Percentiles rank a stretch among this genome's conserved stretches.
Evolutionary conservation across 1,284 basidiomycete genomes (phyloP).

Genomic region (Malassezia dermatis): DNA sequence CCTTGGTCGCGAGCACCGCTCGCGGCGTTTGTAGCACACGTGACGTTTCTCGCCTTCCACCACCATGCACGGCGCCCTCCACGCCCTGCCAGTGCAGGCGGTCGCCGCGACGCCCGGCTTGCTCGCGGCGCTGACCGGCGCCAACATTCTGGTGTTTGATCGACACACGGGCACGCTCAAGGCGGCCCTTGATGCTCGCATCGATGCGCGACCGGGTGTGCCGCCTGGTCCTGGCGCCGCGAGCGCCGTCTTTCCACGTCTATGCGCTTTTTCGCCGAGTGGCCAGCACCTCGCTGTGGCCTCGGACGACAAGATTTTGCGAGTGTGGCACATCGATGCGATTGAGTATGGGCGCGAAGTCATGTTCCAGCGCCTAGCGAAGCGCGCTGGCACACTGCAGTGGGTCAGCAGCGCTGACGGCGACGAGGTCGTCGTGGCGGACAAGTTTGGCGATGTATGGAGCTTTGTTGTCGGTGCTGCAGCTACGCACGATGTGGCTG

Average conservation of each 20-base stretch:
- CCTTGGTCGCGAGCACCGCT: neutral
- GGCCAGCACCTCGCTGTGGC: conserved; percentile 30
- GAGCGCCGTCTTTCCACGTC: conserved; percentile 22
- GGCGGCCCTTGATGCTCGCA: conserved; percentile 5
- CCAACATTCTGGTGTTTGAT: conserved; percentile 8
- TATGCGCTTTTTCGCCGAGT: conserved; percentile 29
- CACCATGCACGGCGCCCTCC: neutral
- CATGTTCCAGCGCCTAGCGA: conserved; percentile 28
- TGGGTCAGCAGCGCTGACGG: conserved; percentile 20
- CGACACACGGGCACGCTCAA: neutral
- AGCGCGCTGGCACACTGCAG: conserved; percentile 34
- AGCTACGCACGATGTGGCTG: neutral
- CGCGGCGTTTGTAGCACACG: neutral
- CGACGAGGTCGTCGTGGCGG: conserved; percentile 27
- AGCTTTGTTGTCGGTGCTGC: conserved; percentile 3
- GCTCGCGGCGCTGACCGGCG: conserved; percentile 11
- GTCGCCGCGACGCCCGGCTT: conserved; percentile 6
- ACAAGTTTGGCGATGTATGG: conserved; percentile 40
- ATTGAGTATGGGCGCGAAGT: conserved; percentile 23
- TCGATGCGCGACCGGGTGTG: conserved; percentile 2
- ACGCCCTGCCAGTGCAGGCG: conserved; percentile 14
- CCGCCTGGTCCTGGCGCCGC: neutral
- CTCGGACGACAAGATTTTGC: conserved; percentile 41
- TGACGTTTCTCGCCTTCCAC: neutral
- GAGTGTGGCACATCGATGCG: conserved; percentile 25